Percentiles rank a stretch among this genome's conserved stretches.
Evolutionary conservation across 1,284 basidiomycete genomes (phyloP).

Genomic region (Puccinia triticina): DNA sequence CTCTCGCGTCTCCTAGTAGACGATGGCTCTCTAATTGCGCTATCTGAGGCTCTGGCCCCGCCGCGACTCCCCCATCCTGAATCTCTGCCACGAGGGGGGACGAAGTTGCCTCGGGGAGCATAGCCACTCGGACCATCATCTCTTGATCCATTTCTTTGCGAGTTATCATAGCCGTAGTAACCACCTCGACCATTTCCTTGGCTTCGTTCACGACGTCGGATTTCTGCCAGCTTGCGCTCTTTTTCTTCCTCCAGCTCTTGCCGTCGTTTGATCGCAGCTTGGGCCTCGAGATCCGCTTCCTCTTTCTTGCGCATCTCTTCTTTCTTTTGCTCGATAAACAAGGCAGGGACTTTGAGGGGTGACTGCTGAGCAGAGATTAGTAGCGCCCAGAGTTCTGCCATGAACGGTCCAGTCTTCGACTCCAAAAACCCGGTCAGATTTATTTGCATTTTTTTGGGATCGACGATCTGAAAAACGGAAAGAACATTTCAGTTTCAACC

Average conservation of each 20-base stretch:
- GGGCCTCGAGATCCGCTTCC: conserved; percentile 65
- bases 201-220: conserved; percentile 54
- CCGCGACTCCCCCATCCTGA: conserved; percentile 41
- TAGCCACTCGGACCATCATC: conserved; percentile 4
- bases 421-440: conserved; percentile 86
- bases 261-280: conserved; percentile 67
- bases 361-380: conserved; percentile 87
- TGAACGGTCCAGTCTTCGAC: conserved; percentile 75
- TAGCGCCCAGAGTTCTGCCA: conserved; percentile 83
- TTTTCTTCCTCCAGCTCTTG: conserved; percentile 66
- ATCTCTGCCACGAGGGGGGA: conserved; percentile 40
- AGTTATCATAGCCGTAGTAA: not conserved
- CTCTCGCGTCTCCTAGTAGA: not conserved
- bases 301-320: conserved; percentile 81
- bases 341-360: conserved; percentile 84
- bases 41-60: not conserved
- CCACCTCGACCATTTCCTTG: conserved; percentile 52
- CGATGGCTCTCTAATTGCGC: not conserved
- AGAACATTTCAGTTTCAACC: conserved; percentile 41
- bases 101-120: conserved; percentile 16
- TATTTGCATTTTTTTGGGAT: conserved; percentile 94
- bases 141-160: conserved; percentile 24
- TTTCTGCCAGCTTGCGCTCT: conserved; percentile 57
- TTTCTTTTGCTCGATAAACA: conserved; percentile 94
- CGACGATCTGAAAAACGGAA: conserved; percentile 69